phyloP scores from a whole-genome alignment of 1,284 basidiomycete genomes.

The Agaricales sp. region DNA sequence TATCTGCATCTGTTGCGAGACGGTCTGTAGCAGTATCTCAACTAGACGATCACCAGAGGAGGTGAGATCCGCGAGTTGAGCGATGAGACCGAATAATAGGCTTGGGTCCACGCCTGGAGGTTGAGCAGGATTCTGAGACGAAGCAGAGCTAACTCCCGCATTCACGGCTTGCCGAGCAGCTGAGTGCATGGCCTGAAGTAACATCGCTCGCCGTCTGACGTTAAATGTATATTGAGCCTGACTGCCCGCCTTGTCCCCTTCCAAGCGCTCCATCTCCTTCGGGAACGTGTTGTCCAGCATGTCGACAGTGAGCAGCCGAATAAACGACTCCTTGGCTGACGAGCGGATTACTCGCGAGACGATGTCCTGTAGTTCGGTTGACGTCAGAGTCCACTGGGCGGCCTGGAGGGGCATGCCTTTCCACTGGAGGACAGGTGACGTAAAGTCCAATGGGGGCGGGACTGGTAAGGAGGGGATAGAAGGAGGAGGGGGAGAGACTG shows the following conservation, averaged over 20 bases:
- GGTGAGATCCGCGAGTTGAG: constrained; percentile 49
- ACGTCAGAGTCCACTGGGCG: constrained; percentile 64
- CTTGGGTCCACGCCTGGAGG: neutral
- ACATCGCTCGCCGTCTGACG: constrained; percentile 58
- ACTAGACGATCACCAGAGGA: constrained; percentile 48
- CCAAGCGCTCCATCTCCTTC: constrained; percentile 47
- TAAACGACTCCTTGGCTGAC: constrained; percentile 60
- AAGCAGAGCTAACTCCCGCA: constrained; percentile 19
- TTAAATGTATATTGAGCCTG: constrained; percentile 62
- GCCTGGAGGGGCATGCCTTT: constrained; percentile 61
- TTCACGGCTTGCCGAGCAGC: constrained; percentile 15
- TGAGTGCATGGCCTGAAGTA: constrained; percentile 54
- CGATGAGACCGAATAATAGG: constrained; percentile 20
- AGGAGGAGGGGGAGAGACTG: constrained; percentile 8
- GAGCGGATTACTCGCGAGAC: constrained; percentile 65
- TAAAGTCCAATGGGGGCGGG: constrained; percentile 43
- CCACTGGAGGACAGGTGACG: constrained; percentile 45
- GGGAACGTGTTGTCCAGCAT: constrained; percentile 49
- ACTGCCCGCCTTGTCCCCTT: constrained; percentile 32
- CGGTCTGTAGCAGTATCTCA: constrained; percentile 42
- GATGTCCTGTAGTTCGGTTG: constrained; percentile 57
- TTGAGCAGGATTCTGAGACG: constrained; percentile 14
- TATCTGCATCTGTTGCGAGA: constrained; percentile 58
- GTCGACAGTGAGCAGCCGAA: constrained; percentile 55
- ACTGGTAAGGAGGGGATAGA: constrained; percentile 27